Evolutionary conservation across 306 rosid genomes (phyloP).

Genomic region (Arachis hypogaea): DNA sequence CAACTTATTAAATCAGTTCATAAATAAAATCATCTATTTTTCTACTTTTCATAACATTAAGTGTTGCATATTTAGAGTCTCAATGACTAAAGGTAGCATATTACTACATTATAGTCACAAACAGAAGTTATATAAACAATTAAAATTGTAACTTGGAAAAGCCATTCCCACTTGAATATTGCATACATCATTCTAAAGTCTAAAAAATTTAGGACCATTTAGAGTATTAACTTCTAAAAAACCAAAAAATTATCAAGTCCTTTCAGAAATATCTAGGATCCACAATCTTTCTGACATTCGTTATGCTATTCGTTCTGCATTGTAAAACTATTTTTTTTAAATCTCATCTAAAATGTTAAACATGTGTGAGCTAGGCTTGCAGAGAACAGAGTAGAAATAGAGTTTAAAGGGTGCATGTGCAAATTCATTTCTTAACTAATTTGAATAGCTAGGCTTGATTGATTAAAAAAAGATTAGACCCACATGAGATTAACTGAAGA

Average conservation of each 20-base stretch:
- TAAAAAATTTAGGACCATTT: conserved; percentile 39
- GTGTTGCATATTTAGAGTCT: conserved; percentile 27
- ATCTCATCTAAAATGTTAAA: too few species aligned
- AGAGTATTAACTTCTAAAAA: conserved; percentile 37
- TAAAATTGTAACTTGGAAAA: conserved; percentile 36
- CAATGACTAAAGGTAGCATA: conserved; percentile 38
- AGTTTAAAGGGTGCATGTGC: too few species aligned
- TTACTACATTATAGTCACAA: conserved; percentile 20
- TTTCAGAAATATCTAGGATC: conserved; percentile 44
- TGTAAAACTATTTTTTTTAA: too few species aligned
- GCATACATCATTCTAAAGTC: conserved; percentile 25
- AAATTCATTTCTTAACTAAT: too few species aligned
- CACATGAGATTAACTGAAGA: too few species aligned
- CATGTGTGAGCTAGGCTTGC: too few species aligned
- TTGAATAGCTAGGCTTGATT: too few species aligned
- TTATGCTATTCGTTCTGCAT: conserved; percentile 32
- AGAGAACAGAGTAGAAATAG: too few species aligned
- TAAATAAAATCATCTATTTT: conserved; percentile 35
- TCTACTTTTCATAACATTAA: not conserved
- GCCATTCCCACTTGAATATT: conserved; percentile 36
- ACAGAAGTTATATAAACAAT: conserved; percentile 40
- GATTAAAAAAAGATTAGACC: too few species aligned
- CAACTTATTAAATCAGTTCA: conserved; percentile 31
- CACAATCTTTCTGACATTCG: conserved; percentile 55
- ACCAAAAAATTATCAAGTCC: conserved; percentile 31